phyloP scores from a whole-genome alignment of 176 grass and related monocot genomes.

The Lolium rigidum region DNA sequence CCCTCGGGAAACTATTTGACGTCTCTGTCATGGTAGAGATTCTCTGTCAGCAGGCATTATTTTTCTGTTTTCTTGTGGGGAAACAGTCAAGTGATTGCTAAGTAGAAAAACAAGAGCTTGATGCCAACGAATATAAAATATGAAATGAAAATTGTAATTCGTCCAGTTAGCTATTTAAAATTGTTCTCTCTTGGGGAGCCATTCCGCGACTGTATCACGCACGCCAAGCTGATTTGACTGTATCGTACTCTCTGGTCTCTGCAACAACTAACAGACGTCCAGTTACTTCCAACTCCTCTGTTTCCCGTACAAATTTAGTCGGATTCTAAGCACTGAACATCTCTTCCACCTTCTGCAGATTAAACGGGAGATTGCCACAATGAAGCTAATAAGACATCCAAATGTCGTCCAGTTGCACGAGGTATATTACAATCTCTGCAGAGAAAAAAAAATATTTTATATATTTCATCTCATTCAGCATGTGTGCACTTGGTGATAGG shows the following conservation, averaged over 20 bases:
- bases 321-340: neutral
- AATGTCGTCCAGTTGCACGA: slow-evolving; percentile 93
- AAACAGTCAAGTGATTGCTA: neutral
- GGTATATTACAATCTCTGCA: slow-evolving; percentile 47
- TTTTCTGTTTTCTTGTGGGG: slow-evolving; percentile 5
- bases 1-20: too few species aligned
- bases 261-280: neutral
- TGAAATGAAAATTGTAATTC: neutral
- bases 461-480: neutral
- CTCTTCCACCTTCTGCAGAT: slow-evolving; percentile 59
- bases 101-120: neutral
- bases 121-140: neutral
- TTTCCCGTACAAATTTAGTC: neutral
- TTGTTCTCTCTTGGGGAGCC: neutral
- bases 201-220: neutral
- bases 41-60: neutral
- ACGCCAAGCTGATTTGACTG: neutral
- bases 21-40: slow-evolving; percentile 30
- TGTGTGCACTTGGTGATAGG: slow-evolving; percentile 60
- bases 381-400: slow-evolving; percentile 98
- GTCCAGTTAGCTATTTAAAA: neutral
- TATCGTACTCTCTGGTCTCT: neutral
- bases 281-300: neutral
- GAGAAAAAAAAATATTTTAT: too few species aligned
- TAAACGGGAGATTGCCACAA: slow-evolving; percentile 92